phyloP scores from a whole-genome alignment of 768 basidiomycete genomes.

The Pleurotus pulmonarius region DNA sequence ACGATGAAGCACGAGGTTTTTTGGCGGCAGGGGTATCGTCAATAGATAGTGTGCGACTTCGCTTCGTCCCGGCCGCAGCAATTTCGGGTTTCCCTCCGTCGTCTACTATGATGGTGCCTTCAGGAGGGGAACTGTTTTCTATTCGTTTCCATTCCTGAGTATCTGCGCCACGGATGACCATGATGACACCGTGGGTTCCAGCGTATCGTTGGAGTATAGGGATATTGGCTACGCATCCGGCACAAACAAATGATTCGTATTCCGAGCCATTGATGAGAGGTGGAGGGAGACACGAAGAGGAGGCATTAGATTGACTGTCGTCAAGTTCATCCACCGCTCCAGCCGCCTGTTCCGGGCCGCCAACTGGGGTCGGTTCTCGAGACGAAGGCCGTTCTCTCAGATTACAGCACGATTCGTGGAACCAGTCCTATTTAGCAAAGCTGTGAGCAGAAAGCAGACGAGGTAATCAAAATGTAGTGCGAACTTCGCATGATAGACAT shows the following conservation, averaged over 20 bases:
- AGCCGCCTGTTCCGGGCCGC: conserved; percentile 15
- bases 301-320: conserved; percentile 57
- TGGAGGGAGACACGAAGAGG: conserved; percentile 62
- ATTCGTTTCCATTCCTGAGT: conserved; percentile 51
- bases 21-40: conserved; percentile 33
- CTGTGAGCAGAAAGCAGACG: conserved; percentile 4
- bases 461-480: conserved; percentile 16
- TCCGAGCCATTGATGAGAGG: conserved; percentile 63
- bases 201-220: conserved; percentile 56
- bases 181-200: conserved; percentile 62
- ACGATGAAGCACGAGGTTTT: conserved; percentile 24
- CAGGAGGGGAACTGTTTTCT: conserved; percentile 21
- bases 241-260: conserved; percentile 77
- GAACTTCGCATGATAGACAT: conserved; percentile 80
- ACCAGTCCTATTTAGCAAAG: conserved; percentile 69
- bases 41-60: conserved; percentile 40
- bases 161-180: conserved; percentile 53
- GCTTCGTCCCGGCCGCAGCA: conserved; percentile 38
- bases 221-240: conserved; percentile 57
- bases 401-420: conserved; percentile 86
- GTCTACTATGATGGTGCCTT: conserved; percentile 16
- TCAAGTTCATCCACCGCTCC: conserved; percentile 28
- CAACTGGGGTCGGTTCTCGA: conserved; percentile 36
- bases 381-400: conserved; percentile 62
- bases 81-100: conserved; percentile 20